Evolutionary conservation across 495 filamentous ascomycete species (phyloP).

Genomic region (Cercophora sp.): DNA sequence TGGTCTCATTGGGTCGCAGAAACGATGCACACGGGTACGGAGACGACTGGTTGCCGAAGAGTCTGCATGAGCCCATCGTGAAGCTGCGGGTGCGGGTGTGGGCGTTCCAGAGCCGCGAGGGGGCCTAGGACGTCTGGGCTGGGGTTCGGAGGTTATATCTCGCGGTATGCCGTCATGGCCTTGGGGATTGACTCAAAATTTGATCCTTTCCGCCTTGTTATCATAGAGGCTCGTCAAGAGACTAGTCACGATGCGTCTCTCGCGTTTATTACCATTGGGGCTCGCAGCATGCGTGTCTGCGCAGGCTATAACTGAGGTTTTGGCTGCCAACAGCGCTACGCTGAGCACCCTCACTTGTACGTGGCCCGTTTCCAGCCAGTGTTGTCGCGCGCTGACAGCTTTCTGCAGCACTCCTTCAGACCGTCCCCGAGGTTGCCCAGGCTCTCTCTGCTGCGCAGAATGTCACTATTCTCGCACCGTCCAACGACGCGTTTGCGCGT

Average conservation of each 20-base stretch:
- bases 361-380: conserved; percentile 18
- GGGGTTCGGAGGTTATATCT: background rate
- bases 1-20: conserved; percentile 1
- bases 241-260: conserved; percentile 20
- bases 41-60: background rate
- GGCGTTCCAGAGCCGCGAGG: too few relatives aligned
- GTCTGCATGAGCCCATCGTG: background rate
- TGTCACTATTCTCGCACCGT: conserved; percentile 63
- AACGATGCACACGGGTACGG: background rate
- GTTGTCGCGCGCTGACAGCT: background rate
- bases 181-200: too few relatives aligned
- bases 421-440: conserved; percentile 20
- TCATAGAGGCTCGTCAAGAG: too few relatives aligned
- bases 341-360: conserved; percentile 38
- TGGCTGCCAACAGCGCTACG: conserved; percentile 27
- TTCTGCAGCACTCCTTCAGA: conserved; percentile 13
- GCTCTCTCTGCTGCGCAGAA: conserved; percentile 25
- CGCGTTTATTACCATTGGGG: conserved; percentile 13
- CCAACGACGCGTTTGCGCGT: conserved; percentile 51
- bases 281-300: conserved; percentile 23
- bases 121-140: too few relatives aligned
- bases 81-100: too few relatives aligned
- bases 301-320: conserved; percentile 30
- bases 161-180: background rate
- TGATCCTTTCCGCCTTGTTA: too few relatives aligned